phyloP scores from a whole-genome alignment of 257 asterid genomes.

The Solanum tarijense region DNA sequence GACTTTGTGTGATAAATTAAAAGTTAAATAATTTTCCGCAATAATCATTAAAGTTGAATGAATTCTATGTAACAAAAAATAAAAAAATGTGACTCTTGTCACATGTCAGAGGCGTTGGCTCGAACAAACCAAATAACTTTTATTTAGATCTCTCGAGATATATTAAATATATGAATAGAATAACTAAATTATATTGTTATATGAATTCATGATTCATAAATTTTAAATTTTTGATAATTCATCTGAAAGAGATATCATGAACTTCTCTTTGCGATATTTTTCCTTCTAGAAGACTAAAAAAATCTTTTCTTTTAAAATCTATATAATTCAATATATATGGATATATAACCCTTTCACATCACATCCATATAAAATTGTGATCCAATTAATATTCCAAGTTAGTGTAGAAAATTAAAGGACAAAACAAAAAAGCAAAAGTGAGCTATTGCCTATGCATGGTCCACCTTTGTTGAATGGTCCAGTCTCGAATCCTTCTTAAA shows the following conservation, averaged over 20 bases:
- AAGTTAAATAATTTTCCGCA: not conserved
- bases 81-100: too few relatives aligned
- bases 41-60: too few relatives aligned
- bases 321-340: not conserved
- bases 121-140: not conserved
- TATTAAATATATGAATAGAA: too few relatives aligned
- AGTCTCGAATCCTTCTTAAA: not conserved
- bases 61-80: too few relatives aligned
- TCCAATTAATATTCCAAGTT: not conserved
- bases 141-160: fast-evolving
- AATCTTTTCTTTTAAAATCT: not conserved
- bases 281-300: not conserved
- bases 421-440: not conserved
- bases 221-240: not conserved
- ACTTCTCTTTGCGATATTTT: not conserved
- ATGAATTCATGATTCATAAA: not conserved
- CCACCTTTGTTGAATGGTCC: not conserved
- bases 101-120: too few relatives aligned
- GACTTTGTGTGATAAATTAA: not conserved
- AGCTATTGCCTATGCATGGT: not conserved
- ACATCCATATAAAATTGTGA: too few relatives aligned
- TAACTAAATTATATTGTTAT: too few relatives aligned
- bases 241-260: not conserved
- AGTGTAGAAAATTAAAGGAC: not conserved
- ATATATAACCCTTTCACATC: not conserved